A percentile compares a stretch with the other conserved stretches of the same genome.
phyloP scores from a whole-genome alignment of 2,329 filamentous ascomycete species.

The Eutypella sp. region DNA sequence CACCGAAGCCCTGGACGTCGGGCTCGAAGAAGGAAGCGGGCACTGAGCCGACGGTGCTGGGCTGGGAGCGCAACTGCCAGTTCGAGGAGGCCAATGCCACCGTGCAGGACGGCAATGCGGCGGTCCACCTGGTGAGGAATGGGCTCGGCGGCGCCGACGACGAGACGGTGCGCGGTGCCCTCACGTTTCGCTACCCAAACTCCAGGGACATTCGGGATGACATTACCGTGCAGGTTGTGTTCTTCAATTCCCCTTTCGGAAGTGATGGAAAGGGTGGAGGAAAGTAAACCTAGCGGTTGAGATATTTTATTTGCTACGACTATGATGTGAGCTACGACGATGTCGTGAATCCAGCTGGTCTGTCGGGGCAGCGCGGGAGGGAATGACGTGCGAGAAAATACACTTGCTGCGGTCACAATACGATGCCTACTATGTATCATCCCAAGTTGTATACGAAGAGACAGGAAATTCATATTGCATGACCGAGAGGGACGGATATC shows the following conservation, averaged over 20 bases:
- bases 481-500: too few relatives aligned
- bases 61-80: conserved; percentile 18
- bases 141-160: conserved; percentile 71
- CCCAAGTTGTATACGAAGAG: too few relatives aligned
- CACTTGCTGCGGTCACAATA: too few relatives aligned
- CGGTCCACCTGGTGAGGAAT: conserved; percentile 76
- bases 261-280: conserved; percentile 5
- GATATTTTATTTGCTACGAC: too few relatives aligned
- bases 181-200: conserved; percentile 67
- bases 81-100: conserved; percentile 58
- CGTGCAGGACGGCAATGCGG: conserved; percentile 74
- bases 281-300: too few relatives aligned
- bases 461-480: too few relatives aligned
- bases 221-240: conserved; percentile 79
- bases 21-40: too few relatives aligned
- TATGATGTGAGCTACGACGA: too few relatives aligned
- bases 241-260: conserved; percentile 47
- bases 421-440: too few relatives aligned
- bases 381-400: too few relatives aligned
- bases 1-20: conserved; percentile 1
- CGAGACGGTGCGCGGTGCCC: conserved; percentile 66
- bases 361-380: too few relatives aligned
- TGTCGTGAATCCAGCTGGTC: too few relatives aligned
- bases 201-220: conserved; percentile 65
- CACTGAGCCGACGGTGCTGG: conserved; percentile 19